Evolutionary conservation across 2,329 filamentous ascomycete species (phyloP), one percentile per base, ranked within the genome.

Genomic region (Aspergillus pseudoviridinutans): DNA sequence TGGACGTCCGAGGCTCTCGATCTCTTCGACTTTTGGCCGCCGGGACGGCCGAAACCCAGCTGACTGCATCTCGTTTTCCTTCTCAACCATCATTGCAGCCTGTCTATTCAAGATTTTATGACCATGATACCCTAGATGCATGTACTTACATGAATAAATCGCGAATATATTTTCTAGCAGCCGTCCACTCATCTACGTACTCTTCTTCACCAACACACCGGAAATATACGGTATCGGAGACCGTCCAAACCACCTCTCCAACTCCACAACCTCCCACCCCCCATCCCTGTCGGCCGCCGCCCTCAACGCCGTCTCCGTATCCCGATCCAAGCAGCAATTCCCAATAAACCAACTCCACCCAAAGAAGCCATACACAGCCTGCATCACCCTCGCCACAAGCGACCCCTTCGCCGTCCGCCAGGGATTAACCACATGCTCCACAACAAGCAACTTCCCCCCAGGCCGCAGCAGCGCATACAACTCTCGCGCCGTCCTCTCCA

Each of bases 371-470:
- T 77, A 83, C 12, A 80, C 59, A 10, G 71, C 61, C 69, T 85
- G 83, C 64, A 78, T 64, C 17, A 74, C 10, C 22, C 79, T 67
- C n/a, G 75, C 80, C 12, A 78, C 6, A 10, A 79, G 12, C 38
- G 75, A 79, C 5, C 80, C 81, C 62, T 74, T 76, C 47, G 71
- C 71, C n/a, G 69, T 74, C 52, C 69, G 66, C 78, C 79, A 83
- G 1, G 79, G 77, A 63, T 82, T 84, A 25, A 72, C 76, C 12
- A 84, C 78, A 71, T 86, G 83, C 67, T 85, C 83, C 53, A 77
- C 80, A 27, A 85, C 71, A 20, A 85, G 69, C 71, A 85, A 67
- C 55, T 80, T 71, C 0, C 83, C 83, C 2, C 83, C 82, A 0
- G 82, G 82, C 58, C 79, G 80, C 42, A 85, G 66, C 58, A 85